phyloP scores from a whole-genome alignment of 352 stramenopile genomes.

The Phytophthora megakarya region DNA sequence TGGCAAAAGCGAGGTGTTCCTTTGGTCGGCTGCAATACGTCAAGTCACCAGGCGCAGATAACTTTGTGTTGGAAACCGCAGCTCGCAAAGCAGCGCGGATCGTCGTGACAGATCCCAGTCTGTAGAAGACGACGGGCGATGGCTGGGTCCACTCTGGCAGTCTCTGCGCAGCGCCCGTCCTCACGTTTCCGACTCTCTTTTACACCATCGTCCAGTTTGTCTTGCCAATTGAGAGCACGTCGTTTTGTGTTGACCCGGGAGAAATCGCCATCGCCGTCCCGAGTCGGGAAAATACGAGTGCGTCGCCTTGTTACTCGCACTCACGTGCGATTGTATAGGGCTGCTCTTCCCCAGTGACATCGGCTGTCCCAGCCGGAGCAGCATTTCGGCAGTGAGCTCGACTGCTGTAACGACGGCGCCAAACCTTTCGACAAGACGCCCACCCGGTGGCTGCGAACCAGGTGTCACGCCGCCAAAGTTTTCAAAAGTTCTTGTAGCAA shows the following conservation, averaged over 20 bases:
- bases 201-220: slow-evolving; percentile 14
- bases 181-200: slow-evolving; percentile 31
- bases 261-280: slow-evolving; percentile 4
- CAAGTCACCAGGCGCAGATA: no score
- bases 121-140: slow-evolving; percentile 16
- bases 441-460: slow-evolving; percentile 24
- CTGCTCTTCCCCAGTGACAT: slow-evolving; percentile 22
- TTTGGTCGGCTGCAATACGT: background rate
- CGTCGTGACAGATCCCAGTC: slow-evolving; percentile 31
- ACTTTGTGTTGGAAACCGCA: background rate
- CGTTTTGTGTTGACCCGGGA: slow-evolving; percentile 2
- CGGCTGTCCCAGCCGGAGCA: slow-evolving; percentile 38
- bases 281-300: slow-evolving; percentile 30
- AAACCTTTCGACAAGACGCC: background rate
- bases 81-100: background rate
- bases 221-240: background rate
- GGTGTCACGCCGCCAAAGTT: background rate
- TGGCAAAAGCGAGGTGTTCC: background rate
- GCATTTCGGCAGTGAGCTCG: slow-evolving; percentile 14
- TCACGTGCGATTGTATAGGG: slow-evolving; percentile 38
- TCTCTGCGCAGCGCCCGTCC: slow-evolving; percentile 20
- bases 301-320: slow-evolving; percentile 37
- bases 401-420: slow-evolving; percentile 2
- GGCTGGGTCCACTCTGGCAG: slow-evolving; percentile 14
- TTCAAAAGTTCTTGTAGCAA: background rate